Evolutionary conservation across 768 basidiomycete species (phyloP).

Genomic region (Suillus subalutaceus): DNA sequence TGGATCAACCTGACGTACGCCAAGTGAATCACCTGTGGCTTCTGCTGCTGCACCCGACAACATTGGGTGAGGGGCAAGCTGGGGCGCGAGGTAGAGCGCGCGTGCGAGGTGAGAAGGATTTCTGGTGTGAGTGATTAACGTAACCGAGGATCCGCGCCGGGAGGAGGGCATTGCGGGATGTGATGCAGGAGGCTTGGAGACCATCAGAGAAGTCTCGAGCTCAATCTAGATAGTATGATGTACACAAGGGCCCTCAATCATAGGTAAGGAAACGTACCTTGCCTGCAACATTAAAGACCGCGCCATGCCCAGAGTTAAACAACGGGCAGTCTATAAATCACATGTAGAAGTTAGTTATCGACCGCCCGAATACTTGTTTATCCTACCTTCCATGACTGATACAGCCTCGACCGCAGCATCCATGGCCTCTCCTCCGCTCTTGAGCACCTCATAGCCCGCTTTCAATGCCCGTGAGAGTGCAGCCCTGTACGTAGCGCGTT

Average conservation of each 20-base stretch:
- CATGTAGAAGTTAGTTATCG: neutral
- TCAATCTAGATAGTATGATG: constrained; percentile 59
- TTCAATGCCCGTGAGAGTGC: constrained; percentile 56
- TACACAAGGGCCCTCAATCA: neutral
- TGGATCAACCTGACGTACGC: constrained; percentile 63
- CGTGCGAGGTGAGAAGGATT: constrained; percentile 78
- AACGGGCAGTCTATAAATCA: constrained; percentile 62
- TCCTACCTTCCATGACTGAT: constrained; percentile 67
- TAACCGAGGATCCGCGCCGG: constrained; percentile 64
- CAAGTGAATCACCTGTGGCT: constrained; percentile 54
- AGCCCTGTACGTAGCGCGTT: constrained; percentile 58
- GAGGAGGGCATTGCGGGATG: constrained; percentile 59
- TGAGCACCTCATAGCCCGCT: constrained; percentile 66
- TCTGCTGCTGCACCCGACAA: constrained; percentile 72
- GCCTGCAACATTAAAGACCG: constrained; percentile 80
- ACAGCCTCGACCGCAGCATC: constrained; percentile 82
- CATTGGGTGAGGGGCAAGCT: constrained; percentile 65
- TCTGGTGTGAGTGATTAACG: constrained; percentile 65
- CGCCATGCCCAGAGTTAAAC: constrained; percentile 81
- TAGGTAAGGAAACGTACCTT: constrained; percentile 50
- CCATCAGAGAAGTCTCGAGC: constrained; percentile 80
- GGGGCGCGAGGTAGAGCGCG: constrained; percentile 70
- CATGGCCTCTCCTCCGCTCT: constrained; percentile 76
- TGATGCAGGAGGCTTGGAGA: constrained; percentile 73
- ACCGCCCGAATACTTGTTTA: neutral